phyloP scores from a whole-genome alignment of 129 eudicot genomes.

The Lonicera japonica region DNA sequence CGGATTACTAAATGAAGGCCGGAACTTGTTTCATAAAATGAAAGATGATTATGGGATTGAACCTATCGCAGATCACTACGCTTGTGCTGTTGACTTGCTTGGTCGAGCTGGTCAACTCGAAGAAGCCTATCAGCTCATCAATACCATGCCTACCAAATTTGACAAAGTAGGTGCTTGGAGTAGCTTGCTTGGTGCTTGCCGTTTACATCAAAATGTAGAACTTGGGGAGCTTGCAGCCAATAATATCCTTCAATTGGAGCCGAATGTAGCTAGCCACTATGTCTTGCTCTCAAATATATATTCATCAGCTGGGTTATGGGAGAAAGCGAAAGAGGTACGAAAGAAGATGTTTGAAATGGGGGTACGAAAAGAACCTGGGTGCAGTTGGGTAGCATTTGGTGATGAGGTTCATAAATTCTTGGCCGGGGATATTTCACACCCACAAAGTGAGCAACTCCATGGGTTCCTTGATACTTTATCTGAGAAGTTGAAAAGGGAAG shows the following conservation, averaged over 20 bases:
- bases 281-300: conserved; percentile 74
- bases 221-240: conserved; percentile 68
- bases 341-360: conserved; percentile 58
- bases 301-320: conserved; percentile 73
- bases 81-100: conserved; percentile 72
- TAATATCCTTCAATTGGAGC: conserved; percentile 48
- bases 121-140: conserved; percentile 55
- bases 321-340: conserved; percentile 56
- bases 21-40: conserved; percentile 48
- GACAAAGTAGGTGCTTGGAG: conserved; percentile 72
- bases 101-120: conserved; percentile 79
- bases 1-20: conserved; percentile 71
- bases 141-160: conserved; percentile 39
- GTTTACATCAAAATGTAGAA: conserved; percentile 64
- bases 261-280: conserved; percentile 76
- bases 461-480: conserved; percentile 45
- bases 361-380: conserved; percentile 78
- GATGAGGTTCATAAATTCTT: conserved; percentile 65
- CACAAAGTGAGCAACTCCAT: conserved; percentile 55
- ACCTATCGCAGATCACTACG: conserved; percentile 70
- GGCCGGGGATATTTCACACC: conserved; percentile 65
- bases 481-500: conserved; percentile 54
- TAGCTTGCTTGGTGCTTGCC: conserved; percentile 80
- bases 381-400: conserved; percentile 77
- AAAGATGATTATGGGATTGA: conserved; percentile 48